Evolutionary conservation across 179 eudicot genomes (phyloP).

Genomic region (Dionaea muscipula): DNA sequence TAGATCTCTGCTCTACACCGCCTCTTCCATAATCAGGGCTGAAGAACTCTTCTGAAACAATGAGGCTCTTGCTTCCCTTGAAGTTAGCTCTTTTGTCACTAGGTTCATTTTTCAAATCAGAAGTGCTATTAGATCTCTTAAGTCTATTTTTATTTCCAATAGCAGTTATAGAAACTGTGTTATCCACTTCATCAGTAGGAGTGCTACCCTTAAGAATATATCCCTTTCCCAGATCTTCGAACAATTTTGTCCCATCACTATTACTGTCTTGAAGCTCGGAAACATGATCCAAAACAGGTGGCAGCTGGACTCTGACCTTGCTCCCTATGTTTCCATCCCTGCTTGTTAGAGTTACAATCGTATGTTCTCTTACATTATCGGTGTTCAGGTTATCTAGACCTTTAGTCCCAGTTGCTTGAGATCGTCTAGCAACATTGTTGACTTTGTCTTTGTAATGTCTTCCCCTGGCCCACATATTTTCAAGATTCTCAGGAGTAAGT

Average conservation of each 20-base stretch:
- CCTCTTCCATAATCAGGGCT: conserved; percentile 34
- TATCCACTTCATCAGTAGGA: conserved; percentile 16
- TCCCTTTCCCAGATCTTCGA: conserved; percentile 20
- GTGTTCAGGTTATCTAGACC: conserved; percentile 7
- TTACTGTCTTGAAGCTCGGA: conserved; percentile 21
- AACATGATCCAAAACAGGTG: conserved; percentile 20
- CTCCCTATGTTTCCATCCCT: conserved; percentile 11
- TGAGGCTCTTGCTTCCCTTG: conserved; percentile 32
- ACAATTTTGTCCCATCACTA: conserved; percentile 14
- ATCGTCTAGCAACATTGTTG: conserved; percentile 34
- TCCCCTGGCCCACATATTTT: conserved; percentile 94
- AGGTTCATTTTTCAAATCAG: conserved; percentile 41
- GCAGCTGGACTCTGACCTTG: conserved; percentile 19
- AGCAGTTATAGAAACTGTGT: conserved; percentile 12
- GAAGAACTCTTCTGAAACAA: conserved; percentile 61
- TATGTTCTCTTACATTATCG: conserved; percentile 11
- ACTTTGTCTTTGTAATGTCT: conserved; percentile 71
- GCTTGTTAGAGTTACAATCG: conserved; percentile 12
- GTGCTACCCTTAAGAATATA: conserved; percentile 20
- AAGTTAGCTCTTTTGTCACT: conserved; percentile 22
- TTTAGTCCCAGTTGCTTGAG: conserved; percentile 25
- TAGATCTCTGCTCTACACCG: conserved; percentile 21
- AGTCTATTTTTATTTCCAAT: conserved; percentile 34
- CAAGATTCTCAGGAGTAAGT: conserved; percentile 94
- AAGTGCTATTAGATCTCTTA: conserved; percentile 73